Evolutionary conservation across 345 rosid species (phyloP).

Genomic region (Brassica cretica): DNA sequence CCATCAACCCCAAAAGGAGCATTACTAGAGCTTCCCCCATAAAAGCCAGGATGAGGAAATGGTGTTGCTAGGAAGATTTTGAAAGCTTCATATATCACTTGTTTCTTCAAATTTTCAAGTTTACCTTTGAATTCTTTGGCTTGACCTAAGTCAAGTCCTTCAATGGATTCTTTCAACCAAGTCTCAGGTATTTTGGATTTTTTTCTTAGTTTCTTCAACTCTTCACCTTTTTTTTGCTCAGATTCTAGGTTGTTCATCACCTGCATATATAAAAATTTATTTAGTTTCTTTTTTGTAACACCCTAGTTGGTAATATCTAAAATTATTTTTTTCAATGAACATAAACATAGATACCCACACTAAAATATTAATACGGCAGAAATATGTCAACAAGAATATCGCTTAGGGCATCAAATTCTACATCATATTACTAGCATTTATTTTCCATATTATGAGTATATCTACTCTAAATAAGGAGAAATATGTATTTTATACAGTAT

Average conservation of each 20-base stretch:
- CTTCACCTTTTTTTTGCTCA: slow-evolving; percentile 52
- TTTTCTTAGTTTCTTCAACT: slow-evolving; percentile 39
- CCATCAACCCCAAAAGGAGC: slow-evolving; percentile 15
- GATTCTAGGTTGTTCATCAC: slow-evolving; percentile 37
- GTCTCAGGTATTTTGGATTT: slow-evolving; percentile 8
- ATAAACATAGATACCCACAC: background rate
- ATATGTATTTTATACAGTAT: background rate
- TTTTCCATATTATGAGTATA: background rate
- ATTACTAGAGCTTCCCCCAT: slow-evolving; percentile 13
- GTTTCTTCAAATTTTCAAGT: slow-evolving; percentile 44
- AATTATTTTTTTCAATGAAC: background rate
- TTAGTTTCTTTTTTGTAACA: background rate
- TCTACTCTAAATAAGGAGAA: background rate
- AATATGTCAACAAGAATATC: background rate
- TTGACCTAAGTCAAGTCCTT: slow-evolving; percentile 36
- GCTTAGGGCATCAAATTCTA: background rate
- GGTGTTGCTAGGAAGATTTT: background rate
- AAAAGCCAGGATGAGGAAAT: slow-evolving; percentile 12
- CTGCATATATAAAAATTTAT: background rate
- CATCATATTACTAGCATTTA: background rate
- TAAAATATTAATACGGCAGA: background rate
- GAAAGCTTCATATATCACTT: slow-evolving; percentile 41
- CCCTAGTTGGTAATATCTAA: background rate
- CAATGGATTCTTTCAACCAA: slow-evolving; percentile 61
- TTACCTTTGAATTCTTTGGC: slow-evolving; percentile 39